Conservation (phyloP, 1,284 basidiomycete genomes). For the Exobasidium cylindrosporum region DNA sequence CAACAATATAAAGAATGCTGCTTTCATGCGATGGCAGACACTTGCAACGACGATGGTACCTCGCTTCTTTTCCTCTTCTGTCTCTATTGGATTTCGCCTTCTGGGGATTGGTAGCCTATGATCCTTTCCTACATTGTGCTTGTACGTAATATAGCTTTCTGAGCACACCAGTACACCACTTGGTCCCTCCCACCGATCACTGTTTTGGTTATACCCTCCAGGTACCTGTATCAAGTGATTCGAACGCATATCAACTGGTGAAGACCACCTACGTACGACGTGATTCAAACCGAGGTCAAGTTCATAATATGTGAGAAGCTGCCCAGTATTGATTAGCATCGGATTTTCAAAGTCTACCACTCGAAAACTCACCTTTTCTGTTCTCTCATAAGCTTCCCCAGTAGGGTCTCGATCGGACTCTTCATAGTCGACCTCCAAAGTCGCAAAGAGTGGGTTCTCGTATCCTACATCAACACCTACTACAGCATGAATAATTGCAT, state of each 20-base stretch:
- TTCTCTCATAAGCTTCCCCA: constrained; percentile 40
- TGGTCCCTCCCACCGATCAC: constrained; percentile 53
- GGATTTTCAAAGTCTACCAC: not conserved
- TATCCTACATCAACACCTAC: constrained; percentile 53
- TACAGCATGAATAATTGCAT: constrained; percentile 48
- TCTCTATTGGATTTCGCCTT: constrained; percentile 41
- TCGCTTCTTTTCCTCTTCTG: constrained; percentile 20
- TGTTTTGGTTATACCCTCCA: constrained; percentile 50
- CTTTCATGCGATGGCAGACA: constrained; percentile 54
- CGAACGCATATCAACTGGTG: constrained; percentile 43
- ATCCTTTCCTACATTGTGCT: constrained; percentile 48
- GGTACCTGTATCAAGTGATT: constrained; percentile 51
- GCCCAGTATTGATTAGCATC: constrained; percentile 1
- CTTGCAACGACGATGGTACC: constrained; percentile 49
- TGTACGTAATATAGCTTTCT: constrained; percentile 53
- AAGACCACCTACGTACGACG: constrained; percentile 52
- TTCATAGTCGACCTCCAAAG: constrained; percentile 52
- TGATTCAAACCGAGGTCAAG: constrained; percentile 55
- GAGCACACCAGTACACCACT: constrained; percentile 53
- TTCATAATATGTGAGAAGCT: constrained; percentile 54
- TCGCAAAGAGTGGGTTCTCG: constrained; percentile 53
- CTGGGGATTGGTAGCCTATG: constrained; percentile 53
- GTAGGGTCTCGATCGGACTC: constrained; percentile 51
- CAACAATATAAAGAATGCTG: constrained; percentile 51
- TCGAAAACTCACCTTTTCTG: too few relatives aligned